Percentiles rank a stretch among this genome's conserved stretches.
Conservation (phyloP, 75 land plant species). For the Larix kaempferi region DNA sequence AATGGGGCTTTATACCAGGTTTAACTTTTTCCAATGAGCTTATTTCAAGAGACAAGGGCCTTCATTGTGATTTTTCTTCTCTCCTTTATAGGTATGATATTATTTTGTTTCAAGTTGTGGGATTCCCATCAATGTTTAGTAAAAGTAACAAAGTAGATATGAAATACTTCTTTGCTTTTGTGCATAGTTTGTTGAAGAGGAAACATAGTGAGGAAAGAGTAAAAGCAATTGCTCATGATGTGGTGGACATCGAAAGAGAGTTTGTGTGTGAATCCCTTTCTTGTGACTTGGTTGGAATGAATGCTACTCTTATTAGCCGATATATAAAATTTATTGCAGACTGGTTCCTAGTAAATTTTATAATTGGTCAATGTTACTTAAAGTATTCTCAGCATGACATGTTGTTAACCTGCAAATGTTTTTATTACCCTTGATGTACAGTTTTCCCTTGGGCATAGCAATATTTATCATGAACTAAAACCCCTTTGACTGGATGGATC, state of each 20-base stretch:
- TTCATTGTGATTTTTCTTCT: slow-evolving; percentile 88
- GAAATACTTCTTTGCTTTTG: too few species aligned
- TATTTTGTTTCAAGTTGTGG: too few species aligned
- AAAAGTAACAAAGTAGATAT: too few species aligned
- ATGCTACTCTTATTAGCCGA: slow-evolving; percentile 62
- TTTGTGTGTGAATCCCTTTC: slow-evolving; percentile 83
- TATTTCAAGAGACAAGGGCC: slow-evolving; percentile 79
- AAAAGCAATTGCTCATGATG: slow-evolving; percentile 49
- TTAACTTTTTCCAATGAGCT: slow-evolving; percentile 77
- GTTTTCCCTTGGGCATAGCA: slow-evolving; percentile 51
- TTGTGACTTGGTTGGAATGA: slow-evolving; percentile 83
- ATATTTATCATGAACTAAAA: slow-evolving; percentile 60
- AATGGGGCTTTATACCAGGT: slow-evolving; percentile 79
- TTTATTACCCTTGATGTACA: too few species aligned
- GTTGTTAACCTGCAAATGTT: too few species aligned
- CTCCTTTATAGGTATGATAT: too few species aligned
- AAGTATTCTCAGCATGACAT: too few species aligned
- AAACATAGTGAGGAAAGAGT: slow-evolving; percentile 58
- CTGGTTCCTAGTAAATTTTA: slow-evolving; percentile 56
- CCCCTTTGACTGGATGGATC: slow-evolving; percentile 96
- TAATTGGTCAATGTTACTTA: too few species aligned
- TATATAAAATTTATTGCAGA: slow-evolving; percentile 85
- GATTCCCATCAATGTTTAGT: too few species aligned
- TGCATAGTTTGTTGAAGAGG: slow-evolving; percentile 44
- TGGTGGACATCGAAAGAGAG: slow-evolving; percentile 79